phyloP scores from a whole-genome alignment of 2,329 filamentous ascomycete species.

The Diaporthe vexans region DNA sequence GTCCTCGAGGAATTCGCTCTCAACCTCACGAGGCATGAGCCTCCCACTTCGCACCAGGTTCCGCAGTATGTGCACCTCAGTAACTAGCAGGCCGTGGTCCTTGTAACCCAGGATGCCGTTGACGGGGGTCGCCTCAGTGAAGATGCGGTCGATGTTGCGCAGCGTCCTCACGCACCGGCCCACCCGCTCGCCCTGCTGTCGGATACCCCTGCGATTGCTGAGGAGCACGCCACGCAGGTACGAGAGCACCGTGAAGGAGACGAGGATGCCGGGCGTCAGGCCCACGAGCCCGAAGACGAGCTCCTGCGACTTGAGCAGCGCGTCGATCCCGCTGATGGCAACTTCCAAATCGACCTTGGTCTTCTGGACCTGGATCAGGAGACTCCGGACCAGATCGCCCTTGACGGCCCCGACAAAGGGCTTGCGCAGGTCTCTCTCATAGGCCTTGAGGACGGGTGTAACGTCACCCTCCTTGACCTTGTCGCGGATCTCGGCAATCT shows the following conservation, averaged over 20 bases:
- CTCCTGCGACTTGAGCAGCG: constrained; percentile 94
- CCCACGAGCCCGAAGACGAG: constrained; percentile 98
- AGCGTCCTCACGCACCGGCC: constrained; percentile 82
- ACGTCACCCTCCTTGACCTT: constrained; percentile 94
- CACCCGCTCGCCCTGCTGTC: constrained; percentile 71
- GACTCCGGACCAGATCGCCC: constrained; percentile 88
- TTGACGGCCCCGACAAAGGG: constrained; percentile 86
- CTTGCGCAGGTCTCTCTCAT: constrained; percentile 87
- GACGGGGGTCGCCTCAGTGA: constrained; percentile 75
- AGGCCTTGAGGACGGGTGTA: constrained; percentile 90
- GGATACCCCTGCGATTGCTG: constrained; percentile 78
- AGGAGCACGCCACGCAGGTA: constrained; percentile 82
- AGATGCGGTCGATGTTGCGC: constrained; percentile 88
- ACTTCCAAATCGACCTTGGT: constrained; percentile 98
- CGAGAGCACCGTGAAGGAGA: constrained; percentile 79
- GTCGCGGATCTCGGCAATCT: constrained; percentile 80
- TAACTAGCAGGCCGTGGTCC: constrained; percentile 90
- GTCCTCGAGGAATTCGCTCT: constrained; percentile 90
- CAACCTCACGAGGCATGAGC: constrained; percentile 80
- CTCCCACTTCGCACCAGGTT: constrained; percentile 68
- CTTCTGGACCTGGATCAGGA: constrained; percentile 97
- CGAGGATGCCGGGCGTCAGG: constrained; percentile 91
- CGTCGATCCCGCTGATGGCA: constrained; percentile 95
- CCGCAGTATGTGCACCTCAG: constrained; percentile 88
- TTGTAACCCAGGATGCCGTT: constrained; percentile 88